A percentile compares a stretch with the other conserved stretches of the same genome.
phyloP scores from a whole-genome alignment of 352 stramenopile species.

The Globisporangium cystogenes region DNA sequence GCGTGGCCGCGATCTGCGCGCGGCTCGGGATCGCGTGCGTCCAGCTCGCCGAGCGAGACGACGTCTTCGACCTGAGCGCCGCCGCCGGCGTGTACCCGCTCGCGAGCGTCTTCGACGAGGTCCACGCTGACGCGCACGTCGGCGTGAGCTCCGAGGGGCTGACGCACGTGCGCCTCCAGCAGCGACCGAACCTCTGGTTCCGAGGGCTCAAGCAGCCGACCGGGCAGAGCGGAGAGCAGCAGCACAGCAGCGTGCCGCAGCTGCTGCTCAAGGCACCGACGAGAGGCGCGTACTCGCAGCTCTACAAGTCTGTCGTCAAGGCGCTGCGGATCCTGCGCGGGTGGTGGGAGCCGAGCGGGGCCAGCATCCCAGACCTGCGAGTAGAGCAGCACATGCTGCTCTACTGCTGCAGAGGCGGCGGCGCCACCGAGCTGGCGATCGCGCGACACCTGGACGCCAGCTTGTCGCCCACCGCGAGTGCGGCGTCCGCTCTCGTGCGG shows the following conservation, averaged over 20 bases:
- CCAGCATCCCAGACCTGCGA: too few relatives aligned
- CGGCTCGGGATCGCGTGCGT: slow-evolving; percentile 49
- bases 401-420: slow-evolving; percentile 35
- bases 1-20: slow-evolving; percentile 36
- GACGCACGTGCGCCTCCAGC: slow-evolving; percentile 27
- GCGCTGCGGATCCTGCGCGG: slow-evolving; percentile 43
- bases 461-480: not conserved
- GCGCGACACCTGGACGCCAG: slow-evolving; percentile 16
- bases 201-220: slow-evolving; percentile 13
- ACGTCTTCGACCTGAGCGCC: slow-evolving; percentile 38
- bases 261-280: slow-evolving; percentile 45
- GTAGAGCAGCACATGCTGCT: slow-evolving; percentile 2
- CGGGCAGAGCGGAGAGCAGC: not conserved
- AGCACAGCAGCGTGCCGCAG: slow-evolving; percentile 28
- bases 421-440: slow-evolving; percentile 37
- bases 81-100: slow-evolving; percentile 32
- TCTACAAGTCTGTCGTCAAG: slow-evolving; percentile 50
- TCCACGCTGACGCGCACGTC: slow-evolving; percentile 24
- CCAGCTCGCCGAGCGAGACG: slow-evolving; percentile 44
- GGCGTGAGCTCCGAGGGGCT: slow-evolving; percentile 27
- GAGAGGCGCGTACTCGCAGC: slow-evolving; percentile 67
- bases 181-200: slow-evolving; percentile 33
- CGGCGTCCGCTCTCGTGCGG: slow-evolving; percentile 7
- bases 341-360: slow-evolving; percentile 21
- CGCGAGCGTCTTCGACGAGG: slow-evolving; percentile 45